Evolutionary conservation across 169 alveolate species (phyloP).

Genomic region (Theileria parva): DNA sequence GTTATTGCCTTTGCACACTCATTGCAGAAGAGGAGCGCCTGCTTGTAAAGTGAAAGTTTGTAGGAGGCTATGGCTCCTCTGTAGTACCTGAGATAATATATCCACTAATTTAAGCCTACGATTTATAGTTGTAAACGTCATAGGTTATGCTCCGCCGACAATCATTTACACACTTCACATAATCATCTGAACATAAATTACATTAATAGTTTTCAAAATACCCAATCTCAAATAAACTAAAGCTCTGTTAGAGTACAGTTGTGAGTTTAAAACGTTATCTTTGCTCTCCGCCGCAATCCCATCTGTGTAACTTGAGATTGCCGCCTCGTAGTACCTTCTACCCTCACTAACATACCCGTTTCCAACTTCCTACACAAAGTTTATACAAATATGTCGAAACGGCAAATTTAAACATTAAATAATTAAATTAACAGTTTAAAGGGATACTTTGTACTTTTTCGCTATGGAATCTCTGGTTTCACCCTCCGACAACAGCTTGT

Average conservation of each 20-base stretch:
- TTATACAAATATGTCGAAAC: background rate
- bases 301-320: slow-evolving; percentile 66
- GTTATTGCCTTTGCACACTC: slow-evolving; percentile 34
- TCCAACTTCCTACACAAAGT: slow-evolving; percentile 60
- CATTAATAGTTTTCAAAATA: background rate
- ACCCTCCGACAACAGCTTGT: slow-evolving; percentile 58
- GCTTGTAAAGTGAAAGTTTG: slow-evolving; percentile 54
- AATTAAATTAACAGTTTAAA: background rate
- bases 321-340: slow-evolving; percentile 50
- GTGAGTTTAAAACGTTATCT: slow-evolving; percentile 46
- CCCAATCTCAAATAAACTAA: slow-evolving; percentile 53
- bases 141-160: slow-evolving; percentile 40
- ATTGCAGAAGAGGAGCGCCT: slow-evolving; percentile 54
- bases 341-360: slow-evolving; percentile 65
- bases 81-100: slow-evolving; percentile 35
- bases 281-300: slow-evolving; percentile 61
- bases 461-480: slow-evolving; percentile 70
- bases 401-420: background rate
- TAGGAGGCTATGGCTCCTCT: slow-evolving; percentile 64
- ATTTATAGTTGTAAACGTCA: slow-evolving; percentile 42
- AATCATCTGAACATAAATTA: slow-evolving; percentile 25
- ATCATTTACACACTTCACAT: slow-evolving; percentile 62
- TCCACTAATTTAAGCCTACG: slow-evolving; percentile 22
- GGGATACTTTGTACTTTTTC: slow-evolving; percentile 54
- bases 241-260: slow-evolving; percentile 62